A percentile compares a stretch with the other conserved stretches of the same genome.
Evolutionary conservation across 371 early-diverging fungal genomes (phyloP).

Genomic region (Mucor saturninus): DNA sequence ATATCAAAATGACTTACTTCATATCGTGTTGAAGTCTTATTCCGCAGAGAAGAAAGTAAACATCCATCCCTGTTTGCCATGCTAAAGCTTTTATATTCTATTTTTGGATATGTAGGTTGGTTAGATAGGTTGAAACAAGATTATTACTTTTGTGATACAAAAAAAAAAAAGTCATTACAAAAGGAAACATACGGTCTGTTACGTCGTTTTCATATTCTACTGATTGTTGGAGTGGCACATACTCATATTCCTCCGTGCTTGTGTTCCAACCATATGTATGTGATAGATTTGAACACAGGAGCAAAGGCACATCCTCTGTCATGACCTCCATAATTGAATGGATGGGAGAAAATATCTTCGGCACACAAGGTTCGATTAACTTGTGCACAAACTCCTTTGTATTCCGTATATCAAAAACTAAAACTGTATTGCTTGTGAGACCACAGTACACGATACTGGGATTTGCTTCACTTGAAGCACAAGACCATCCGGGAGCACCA

Average conservation of each 20-base stretch:
- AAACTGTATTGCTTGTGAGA: constrained; percentile 28
- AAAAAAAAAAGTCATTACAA: background rate
- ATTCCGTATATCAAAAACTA: constrained; percentile 46
- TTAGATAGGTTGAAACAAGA: background rate
- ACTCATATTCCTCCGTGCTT: background rate
- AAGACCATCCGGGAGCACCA: constrained; percentile 37
- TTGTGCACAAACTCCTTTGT: constrained; percentile 25
- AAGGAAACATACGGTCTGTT: background rate
- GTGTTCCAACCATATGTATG: constrained; percentile 15
- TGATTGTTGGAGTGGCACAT: constrained; percentile 2
- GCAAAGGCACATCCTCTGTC: background rate
- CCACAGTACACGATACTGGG: constrained; percentile 46
- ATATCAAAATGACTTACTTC: background rate
- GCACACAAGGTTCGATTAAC: constrained; percentile 6
- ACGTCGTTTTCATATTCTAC: background rate
- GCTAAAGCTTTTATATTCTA: constrained; percentile 7
- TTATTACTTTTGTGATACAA: background rate
- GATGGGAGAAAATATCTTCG: constrained; percentile 5
- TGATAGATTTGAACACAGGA: constrained; percentile 17
- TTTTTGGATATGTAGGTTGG: background rate
- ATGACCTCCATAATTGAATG: constrained; percentile 7
- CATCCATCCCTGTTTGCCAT: background rate
- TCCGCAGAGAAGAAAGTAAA: constrained; percentile 7
- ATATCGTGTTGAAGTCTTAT: constrained; percentile 3
- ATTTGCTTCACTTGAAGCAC: constrained; percentile 33